Percentiles rank a stretch among this genome's conserved stretches.
These are phyloP conservation scores for Mycena latifolia DNA, from an alignment of 768 basidiomycete genomes.

Conservation along the genomic window DNA sequence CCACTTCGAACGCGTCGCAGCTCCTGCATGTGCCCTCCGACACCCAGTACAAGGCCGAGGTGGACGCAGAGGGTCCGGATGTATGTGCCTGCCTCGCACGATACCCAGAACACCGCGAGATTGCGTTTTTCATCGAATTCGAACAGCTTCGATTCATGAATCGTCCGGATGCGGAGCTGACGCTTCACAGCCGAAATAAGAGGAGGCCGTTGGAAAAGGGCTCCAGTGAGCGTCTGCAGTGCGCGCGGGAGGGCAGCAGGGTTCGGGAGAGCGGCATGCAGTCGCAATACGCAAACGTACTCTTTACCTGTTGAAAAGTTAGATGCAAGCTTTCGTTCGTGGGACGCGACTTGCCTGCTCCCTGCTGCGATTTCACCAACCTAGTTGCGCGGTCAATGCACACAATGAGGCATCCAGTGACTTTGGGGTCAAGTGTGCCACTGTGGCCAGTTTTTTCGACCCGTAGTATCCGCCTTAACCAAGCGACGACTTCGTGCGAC, in stretches of 20 bases:
- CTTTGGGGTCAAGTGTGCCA: slow-evolving; percentile 98
- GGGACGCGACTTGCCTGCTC: slow-evolving; percentile 76
- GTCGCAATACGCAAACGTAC: slow-evolving; percentile 95
- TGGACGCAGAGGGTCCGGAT: slow-evolving; percentile 98
- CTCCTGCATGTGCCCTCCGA: slow-evolving; percentile 99
- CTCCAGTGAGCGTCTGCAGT: slow-evolving; percentile 96
- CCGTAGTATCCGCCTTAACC: slow-evolving; percentile 96
- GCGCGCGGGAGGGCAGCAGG: slow-evolving; percentile 92
- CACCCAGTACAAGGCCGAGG: slow-evolving; percentile 92
- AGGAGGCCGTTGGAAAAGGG: slow-evolving; percentile 98
- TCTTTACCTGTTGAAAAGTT: slow-evolving; percentile 81
- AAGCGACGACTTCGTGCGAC: slow-evolving; percentile 99
- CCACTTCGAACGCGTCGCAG: slow-evolving; percentile 94
- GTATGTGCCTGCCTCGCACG: slow-evolving; percentile 98
- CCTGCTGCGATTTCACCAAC: slow-evolving; percentile 98
- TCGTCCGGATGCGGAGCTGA: slow-evolving; percentile 96
- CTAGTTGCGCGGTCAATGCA: slow-evolving; percentile 99
- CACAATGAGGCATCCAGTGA: slow-evolving; percentile 98
- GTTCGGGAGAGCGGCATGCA: slow-evolving; percentile 86
- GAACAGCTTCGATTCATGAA: slow-evolving; percentile 94
- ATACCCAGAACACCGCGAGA: slow-evolving; percentile 98
- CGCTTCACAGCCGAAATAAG: slow-evolving; percentile 99
- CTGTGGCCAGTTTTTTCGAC: slow-evolving; percentile 99
- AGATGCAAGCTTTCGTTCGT: not conserved
- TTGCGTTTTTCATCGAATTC: slow-evolving; percentile 99